These are phyloP conservation scores for Schizosaccharomyces lindneri DNA, from an alignment of 805 yeast species.

Conservation along the genomic window DNA sequence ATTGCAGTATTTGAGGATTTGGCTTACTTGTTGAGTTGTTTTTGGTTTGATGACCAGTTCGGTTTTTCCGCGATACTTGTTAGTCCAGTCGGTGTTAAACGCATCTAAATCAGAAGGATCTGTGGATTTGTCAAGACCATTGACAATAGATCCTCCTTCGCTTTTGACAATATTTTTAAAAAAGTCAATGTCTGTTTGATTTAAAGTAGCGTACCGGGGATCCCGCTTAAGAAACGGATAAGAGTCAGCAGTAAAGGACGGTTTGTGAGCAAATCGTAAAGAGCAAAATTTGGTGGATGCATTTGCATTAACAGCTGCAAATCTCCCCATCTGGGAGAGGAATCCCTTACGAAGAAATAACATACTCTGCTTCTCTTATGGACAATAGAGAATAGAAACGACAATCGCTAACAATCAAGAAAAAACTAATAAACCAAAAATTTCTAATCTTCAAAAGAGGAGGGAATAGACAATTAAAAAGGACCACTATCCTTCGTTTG, in stretches of 20 bases:
- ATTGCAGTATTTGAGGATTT: constrained; percentile 59
- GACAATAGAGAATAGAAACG: too few relatives aligned
- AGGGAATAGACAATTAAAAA: too few relatives aligned
- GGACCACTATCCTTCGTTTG: too few relatives aligned
- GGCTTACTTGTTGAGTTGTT: constrained; percentile 48
- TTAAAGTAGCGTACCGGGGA: neutral
- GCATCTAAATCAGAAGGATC: constrained; percentile 27
- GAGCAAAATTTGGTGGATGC: neutral
- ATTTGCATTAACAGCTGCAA: neutral
- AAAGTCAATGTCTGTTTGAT: neutral
- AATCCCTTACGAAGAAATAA: too few relatives aligned
- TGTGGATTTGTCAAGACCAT: neutral
- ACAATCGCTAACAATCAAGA: too few relatives aligned
- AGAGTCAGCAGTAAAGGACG: neutral
- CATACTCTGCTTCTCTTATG: too few relatives aligned
- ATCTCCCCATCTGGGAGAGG: too few relatives aligned
- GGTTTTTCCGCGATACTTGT: constrained; percentile 76
- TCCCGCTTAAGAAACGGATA: neutral
- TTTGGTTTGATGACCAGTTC: constrained; percentile 60
- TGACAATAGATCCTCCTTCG: neutral
- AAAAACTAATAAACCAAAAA: too few relatives aligned
- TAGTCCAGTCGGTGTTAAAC: constrained; percentile 84
- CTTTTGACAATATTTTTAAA: neutral
- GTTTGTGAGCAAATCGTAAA: neutral
- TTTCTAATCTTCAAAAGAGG: too few relatives aligned